These are phyloP conservation scores for Annulohypoxylon nitens DNA, from an alignment of 495 filamentous ascomycete genomes.

Conservation along the genomic window DNA sequence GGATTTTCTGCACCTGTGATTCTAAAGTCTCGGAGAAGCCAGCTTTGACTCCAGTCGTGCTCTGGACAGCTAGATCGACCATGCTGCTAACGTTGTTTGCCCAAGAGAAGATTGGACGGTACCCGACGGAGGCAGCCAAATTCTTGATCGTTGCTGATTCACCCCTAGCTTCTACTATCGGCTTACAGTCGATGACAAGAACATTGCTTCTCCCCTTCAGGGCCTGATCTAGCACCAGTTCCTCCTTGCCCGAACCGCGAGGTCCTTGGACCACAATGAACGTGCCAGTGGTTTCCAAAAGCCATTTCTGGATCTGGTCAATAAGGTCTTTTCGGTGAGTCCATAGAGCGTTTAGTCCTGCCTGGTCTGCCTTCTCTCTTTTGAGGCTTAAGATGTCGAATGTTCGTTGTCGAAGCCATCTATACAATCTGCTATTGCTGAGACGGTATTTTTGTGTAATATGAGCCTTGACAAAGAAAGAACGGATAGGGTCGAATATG, in stretches of 20 bases:
- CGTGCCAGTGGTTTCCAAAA: slow-evolving; percentile 87
- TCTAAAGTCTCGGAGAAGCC: slow-evolving; percentile 97
- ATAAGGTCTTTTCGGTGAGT: slow-evolving; percentile 87
- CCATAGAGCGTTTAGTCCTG: slow-evolving; percentile 84
- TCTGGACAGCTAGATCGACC: slow-evolving; percentile 90
- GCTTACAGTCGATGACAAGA: slow-evolving; percentile 93
- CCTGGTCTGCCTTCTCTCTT: slow-evolving; percentile 70
- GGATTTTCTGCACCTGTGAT: slow-evolving; percentile 90
- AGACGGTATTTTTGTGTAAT: slow-evolving; percentile 82
- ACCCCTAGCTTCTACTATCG: slow-evolving; percentile 90
- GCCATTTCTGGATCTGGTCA: slow-evolving; percentile 83
- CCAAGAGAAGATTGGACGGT: slow-evolving; percentile 94
- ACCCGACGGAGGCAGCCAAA: slow-evolving; percentile 87
- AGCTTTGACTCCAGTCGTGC: slow-evolving; percentile 92
- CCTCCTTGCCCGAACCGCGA: slow-evolving; percentile 89
- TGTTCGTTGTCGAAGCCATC: slow-evolving; percentile 85
- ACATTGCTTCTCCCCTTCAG: slow-evolving; percentile 82
- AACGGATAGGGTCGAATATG: slow-evolving; percentile 91
- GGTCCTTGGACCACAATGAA: slow-evolving; percentile 97
- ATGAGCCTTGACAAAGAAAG: slow-evolving; percentile 90
- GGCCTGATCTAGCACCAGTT: slow-evolving; percentile 86
- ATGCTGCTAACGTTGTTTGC: slow-evolving; percentile 94
- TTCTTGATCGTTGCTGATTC: slow-evolving; percentile 88
- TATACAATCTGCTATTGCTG: slow-evolving; percentile 75
- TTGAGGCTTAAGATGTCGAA: slow-evolving; percentile 71